Conservation (phyloP, 2,329 filamentous ascomycete genomes). For the Aspergillus phoenicis region DNA sequence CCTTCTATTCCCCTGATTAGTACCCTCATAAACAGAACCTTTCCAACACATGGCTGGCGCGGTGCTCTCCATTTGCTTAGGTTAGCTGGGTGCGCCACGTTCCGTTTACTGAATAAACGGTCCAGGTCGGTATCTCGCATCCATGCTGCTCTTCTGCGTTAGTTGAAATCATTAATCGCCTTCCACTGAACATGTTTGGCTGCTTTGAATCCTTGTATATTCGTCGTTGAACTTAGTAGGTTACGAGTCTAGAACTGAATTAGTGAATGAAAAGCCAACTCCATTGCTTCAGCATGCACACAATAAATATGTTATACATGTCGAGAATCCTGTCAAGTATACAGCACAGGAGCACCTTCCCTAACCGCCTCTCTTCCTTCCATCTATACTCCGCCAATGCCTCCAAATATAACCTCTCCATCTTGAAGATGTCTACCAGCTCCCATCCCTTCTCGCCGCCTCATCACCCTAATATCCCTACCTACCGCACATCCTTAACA, state of each 20-base stretch:
- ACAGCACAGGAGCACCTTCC: neutral
- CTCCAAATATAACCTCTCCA: neutral
- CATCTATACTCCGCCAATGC: neutral
- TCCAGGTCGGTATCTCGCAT: slow-evolving; percentile 6
- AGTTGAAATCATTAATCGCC: slow-evolving; percentile 28
- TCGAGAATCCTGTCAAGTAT: neutral
- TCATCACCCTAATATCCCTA: neutral
- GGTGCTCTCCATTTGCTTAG: neutral
- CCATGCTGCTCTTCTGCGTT: slow-evolving; percentile 16
- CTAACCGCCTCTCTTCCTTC: neutral
- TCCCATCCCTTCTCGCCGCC: neutral
- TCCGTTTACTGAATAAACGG: neutral
- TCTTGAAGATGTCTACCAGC: too few species aligned
- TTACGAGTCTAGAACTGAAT: slow-evolving; percentile 4
- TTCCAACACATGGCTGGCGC: neutral
- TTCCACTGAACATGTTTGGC: slow-evolving; percentile 5
- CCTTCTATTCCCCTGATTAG: slow-evolving; percentile 10
- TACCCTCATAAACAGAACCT: slow-evolving; percentile 6
- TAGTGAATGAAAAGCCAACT: neutral
- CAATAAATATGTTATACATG: too few species aligned
- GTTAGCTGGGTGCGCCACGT: neutral
- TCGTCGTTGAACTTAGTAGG: slow-evolving; percentile 12
- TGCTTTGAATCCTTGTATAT: slow-evolving; percentile 21
- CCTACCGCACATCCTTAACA: neutral
- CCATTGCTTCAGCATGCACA: too few species aligned